Evolutionary conservation across 192 early-diverging fungal genomes (phyloP).

Genomic region (Linnemannia schmuckeri): DNA sequence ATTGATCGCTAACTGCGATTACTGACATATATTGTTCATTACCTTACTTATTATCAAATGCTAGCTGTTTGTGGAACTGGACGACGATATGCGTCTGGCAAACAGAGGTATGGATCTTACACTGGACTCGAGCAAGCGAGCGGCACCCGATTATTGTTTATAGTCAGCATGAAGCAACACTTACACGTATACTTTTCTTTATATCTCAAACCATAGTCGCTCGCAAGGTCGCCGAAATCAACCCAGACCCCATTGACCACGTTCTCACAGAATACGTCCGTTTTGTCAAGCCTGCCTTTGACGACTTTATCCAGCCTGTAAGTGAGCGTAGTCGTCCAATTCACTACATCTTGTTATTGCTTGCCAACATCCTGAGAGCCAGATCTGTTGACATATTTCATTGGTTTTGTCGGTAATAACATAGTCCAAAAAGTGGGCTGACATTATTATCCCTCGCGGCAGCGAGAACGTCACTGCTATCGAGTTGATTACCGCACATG

Average conservation of each 20-base stretch:
- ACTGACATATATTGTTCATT: background rate
- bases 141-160: slow-evolving; percentile 39
- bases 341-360: no score
- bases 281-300: slow-evolving; percentile 88
- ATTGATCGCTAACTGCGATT: no score
- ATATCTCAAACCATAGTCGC: slow-evolving; percentile 36
- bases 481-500: slow-evolving; percentile 70
- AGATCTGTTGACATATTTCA: background rate
- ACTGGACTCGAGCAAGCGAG: background rate
- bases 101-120: slow-evolving; percentile 51
- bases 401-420: background rate
- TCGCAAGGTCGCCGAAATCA: slow-evolving; percentile 40
- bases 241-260: slow-evolving; percentile 59
- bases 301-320: slow-evolving; percentile 88
- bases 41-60: background rate
- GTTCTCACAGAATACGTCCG: slow-evolving; percentile 79
- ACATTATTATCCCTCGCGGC: slow-evolving; percentile 81
- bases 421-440: slow-evolving; percentile 82
- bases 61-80: slow-evolving; percentile 81
- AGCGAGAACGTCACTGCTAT: slow-evolving; percentile 73
- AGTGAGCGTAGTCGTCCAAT: background rate
- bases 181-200: background rate
- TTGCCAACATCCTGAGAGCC: no score
- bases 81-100: slow-evolving; percentile 81
- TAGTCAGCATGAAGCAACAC: no score